A percentile compares a stretch with the other conserved stretches of the same genome.
These are phyloP conservation scores for Cercospora nicotianae DNA, from an alignment of 2,329 filamentous ascomycete genomes.

Conservation along the genomic window DNA sequence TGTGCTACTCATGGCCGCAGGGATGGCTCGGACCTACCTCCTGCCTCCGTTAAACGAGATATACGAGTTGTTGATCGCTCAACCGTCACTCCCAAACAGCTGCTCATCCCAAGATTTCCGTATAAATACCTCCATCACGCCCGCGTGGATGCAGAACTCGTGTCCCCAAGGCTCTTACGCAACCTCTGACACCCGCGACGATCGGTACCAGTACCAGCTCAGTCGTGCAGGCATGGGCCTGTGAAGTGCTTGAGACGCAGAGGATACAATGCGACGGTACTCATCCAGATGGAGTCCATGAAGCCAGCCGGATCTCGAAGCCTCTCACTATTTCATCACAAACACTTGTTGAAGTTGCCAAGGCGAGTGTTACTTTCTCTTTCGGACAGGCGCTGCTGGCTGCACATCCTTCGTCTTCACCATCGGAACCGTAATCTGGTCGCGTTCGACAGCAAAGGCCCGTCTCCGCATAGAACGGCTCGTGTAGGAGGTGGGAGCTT, in stretches of 20 bases:
- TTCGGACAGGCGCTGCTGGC: neutral
- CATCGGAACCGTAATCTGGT: neutral
- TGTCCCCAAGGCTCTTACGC: neutral
- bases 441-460: neutral
- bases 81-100: neutral
- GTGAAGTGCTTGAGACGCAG: neutral
- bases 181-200: neutral
- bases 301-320: neutral
- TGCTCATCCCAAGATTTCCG: neutral
- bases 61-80: neutral
- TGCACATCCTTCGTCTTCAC: neutral
- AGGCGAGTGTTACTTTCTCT: neutral
- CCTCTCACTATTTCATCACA: neutral
- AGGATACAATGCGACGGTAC: neutral
- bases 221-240: neutral
- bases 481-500: neutral
- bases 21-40: neutral
- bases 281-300: neutral
- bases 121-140: neutral
- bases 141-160: neutral
- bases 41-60: neutral
- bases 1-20: neutral
- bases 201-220: neutral
- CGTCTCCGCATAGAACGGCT: neutral
- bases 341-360: neutral